phyloP scores from a whole-genome alignment of 495 filamentous ascomycete genomes.

The Penicillium flavigenum region DNA sequence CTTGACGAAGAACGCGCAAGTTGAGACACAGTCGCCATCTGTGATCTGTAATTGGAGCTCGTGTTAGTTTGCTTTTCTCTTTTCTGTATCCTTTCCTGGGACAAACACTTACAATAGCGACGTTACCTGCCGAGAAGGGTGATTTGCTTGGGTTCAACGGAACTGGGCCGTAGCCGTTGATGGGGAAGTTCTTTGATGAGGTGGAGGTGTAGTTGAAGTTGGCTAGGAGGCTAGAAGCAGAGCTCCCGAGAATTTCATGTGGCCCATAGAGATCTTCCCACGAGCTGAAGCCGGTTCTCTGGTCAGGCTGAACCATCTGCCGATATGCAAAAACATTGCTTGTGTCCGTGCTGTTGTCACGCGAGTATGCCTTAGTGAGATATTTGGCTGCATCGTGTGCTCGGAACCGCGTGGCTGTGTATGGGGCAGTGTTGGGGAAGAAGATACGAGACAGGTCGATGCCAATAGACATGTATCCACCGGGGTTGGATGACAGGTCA shows the following conservation, averaged over 20 bases:
- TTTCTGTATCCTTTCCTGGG: neutral
- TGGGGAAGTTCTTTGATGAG: constrained; percentile 30
- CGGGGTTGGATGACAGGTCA: constrained; percentile 55
- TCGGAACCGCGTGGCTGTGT: constrained; percentile 45
- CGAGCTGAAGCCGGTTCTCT: constrained; percentile 42
- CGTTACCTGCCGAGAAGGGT: constrained; percentile 50
- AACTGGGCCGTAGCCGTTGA: constrained; percentile 42
- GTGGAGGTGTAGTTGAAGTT: constrained; percentile 51
- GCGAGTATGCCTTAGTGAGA: constrained; percentile 38
- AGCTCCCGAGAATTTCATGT: constrained; percentile 37
- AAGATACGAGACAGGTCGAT: constrained; percentile 34
- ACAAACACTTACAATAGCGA: constrained; percentile 39
- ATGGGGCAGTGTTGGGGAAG: constrained; percentile 37
- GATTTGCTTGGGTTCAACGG: constrained; percentile 29
- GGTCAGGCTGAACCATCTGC: constrained; percentile 27
- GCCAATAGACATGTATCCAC: constrained; percentile 43
- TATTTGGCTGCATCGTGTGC: constrained; percentile 42
- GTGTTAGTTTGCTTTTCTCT: constrained; percentile 5
- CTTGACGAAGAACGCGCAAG: constrained; percentile 60
- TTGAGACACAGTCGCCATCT: constrained; percentile 65
- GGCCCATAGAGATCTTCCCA: constrained; percentile 57
- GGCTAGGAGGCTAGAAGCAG: constrained; percentile 47
- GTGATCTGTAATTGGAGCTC: constrained; percentile 28
- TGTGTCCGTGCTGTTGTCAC: constrained; percentile 13
- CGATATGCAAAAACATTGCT: constrained; percentile 23